Conservation (phyloP, 1,284 basidiomycete species). For the Cryptococcus jaspeensis region DNA sequence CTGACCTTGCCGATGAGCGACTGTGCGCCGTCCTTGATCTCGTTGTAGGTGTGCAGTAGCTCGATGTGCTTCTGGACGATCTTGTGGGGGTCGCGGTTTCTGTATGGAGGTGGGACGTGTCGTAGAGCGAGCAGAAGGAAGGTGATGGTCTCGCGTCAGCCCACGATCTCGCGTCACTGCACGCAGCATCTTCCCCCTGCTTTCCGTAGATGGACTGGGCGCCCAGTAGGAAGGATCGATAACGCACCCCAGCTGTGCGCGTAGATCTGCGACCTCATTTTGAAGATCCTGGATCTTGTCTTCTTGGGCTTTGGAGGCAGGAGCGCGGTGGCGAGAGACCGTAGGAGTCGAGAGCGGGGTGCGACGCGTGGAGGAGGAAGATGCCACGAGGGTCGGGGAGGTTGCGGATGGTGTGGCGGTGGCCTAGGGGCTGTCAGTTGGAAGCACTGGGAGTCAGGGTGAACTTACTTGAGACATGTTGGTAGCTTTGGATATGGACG, state of each 20-base stretch:
- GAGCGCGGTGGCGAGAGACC: background rate
- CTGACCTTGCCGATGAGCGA: conserved; percentile 44
- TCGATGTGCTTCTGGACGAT: conserved; percentile 44
- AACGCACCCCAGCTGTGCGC: conserved; percentile 25
- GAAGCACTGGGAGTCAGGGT: too few relatives aligned
- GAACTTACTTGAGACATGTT: too few relatives aligned
- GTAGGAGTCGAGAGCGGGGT: too few relatives aligned
- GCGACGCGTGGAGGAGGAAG: background rate
- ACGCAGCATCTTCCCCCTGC: too few relatives aligned
- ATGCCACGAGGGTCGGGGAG: too few relatives aligned
- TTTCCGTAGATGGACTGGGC: too few relatives aligned
- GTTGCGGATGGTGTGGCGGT: background rate
- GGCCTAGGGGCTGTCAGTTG: background rate
- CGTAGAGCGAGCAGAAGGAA: background rate
- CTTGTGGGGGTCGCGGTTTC: conserved; percentile 33
- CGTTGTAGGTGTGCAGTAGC: conserved; percentile 49
- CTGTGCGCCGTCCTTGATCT: conserved; percentile 50
- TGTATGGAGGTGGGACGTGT: conserved; percentile 1
- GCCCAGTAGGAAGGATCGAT: too few relatives aligned
- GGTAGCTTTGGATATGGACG: too few relatives aligned
- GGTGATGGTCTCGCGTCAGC: background rate
- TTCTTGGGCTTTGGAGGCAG: background rate
- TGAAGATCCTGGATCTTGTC: conserved; percentile 16
- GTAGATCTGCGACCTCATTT: conserved; percentile 20
- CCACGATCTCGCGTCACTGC: too few relatives aligned